A percentile compares a stretch with the other conserved stretches of the same genome.
Evolutionary conservation across 352 stramenopile genomes (phyloP).

Genomic region (Phytopythium ostracodes): DNA sequence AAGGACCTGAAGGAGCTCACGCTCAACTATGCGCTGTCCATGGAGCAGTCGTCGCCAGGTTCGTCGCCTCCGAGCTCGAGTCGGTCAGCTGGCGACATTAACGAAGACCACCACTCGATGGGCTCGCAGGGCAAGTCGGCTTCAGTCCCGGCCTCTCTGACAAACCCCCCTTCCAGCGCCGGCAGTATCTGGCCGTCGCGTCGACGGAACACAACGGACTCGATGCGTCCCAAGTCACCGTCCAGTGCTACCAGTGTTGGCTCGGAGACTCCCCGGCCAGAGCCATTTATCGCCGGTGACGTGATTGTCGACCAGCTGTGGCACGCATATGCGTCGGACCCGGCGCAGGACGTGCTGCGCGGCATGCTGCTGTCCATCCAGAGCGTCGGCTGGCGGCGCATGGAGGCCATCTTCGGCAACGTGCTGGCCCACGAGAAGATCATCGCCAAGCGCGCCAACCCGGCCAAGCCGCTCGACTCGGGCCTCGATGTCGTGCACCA

Average conservation of each 20-base stretch:
- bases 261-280: constrained; percentile 18
- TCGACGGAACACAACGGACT: constrained; percentile 19
- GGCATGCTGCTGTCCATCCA: constrained; percentile 75
- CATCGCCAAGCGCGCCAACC: constrained; percentile 69
- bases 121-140: constrained; percentile 12
- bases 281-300: constrained; percentile 48
- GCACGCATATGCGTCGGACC: constrained; percentile 61
- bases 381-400: constrained; percentile 64
- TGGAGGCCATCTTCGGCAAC: constrained; percentile 69
- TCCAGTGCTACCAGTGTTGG: not conserved
- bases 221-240: not conserved
- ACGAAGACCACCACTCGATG: constrained; percentile 12
- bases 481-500: constrained; percentile 75
- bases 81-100: not conserved
- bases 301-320: constrained; percentile 65
- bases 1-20: constrained; percentile 35
- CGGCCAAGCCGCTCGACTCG: constrained; percentile 47
- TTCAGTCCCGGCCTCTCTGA: constrained; percentile 11
- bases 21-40: constrained; percentile 21
- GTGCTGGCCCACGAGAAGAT: constrained; percentile 75
- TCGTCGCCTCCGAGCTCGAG: constrained; percentile 5
- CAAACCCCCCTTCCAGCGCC: not conserved
- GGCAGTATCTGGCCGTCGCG: constrained; percentile 7
- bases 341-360: constrained; percentile 55
- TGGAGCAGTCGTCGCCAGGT: constrained; percentile 15